phyloP scores from a whole-genome alignment of 441 rosid genomes.

The Erodium moschatum region DNA sequence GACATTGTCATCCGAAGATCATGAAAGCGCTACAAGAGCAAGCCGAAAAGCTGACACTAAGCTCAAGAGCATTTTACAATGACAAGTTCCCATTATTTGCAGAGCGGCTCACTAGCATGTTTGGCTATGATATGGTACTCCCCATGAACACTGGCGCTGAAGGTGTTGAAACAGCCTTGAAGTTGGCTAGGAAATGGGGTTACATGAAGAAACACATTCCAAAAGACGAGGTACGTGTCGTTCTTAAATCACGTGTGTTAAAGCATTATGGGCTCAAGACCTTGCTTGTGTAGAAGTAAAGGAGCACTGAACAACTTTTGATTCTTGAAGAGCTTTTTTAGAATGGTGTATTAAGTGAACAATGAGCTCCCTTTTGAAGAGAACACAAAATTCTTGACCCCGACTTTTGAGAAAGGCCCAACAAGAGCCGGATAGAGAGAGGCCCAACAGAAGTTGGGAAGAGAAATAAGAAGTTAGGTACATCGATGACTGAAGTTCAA shows the following conservation, averaged over 20 bases:
- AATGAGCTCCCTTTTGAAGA: no score
- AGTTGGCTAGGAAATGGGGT: slow-evolving; percentile 95
- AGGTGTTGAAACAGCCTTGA: slow-evolving; percentile 91
- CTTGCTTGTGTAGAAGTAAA: no score
- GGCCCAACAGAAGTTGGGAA: no score
- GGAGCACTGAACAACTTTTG: no score
- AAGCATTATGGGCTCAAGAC: no score
- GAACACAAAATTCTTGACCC: no score
- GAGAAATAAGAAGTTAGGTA: no score
- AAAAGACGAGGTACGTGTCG: slow-evolving; percentile 49
- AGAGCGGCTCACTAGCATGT: slow-evolving; percentile 59
- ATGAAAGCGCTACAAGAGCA: slow-evolving; percentile 70
- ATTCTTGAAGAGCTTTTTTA: no score
- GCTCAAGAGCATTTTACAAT: slow-evolving; percentile 83
- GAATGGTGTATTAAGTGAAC: no score
- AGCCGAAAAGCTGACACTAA: slow-evolving; percentile 68
- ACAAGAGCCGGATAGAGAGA: no score
- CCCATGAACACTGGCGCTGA: slow-evolving; percentile 99
- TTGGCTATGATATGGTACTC: slow-evolving; percentile 90
- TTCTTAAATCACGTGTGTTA: neutral
- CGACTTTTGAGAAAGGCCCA: no score
- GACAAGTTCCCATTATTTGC: slow-evolving; percentile 76
- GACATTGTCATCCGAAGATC: slow-evolving; percentile 95
- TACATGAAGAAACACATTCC: slow-evolving; percentile 65
- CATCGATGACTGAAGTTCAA: no score